These are phyloP conservation scores for Lachancea quebecensis DNA, from an alignment of 805 yeast genomes.

Conservation along the genomic window DNA sequence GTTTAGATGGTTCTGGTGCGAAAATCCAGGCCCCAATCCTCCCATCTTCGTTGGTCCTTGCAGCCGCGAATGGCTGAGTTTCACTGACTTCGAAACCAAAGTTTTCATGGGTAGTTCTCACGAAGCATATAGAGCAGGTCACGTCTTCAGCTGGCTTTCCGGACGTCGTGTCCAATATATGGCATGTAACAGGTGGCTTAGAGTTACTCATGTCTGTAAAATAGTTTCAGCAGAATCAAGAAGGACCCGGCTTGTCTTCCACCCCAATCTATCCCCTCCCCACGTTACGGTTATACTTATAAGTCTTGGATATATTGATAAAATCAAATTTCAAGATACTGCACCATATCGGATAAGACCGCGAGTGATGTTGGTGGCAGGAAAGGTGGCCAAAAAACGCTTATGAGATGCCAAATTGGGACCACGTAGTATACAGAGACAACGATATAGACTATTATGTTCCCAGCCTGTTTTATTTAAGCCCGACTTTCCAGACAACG, in stretches of 20 bases:
- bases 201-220: no score
- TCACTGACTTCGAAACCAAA: slow-evolving; percentile 9
- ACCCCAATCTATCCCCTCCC: no score
- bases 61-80: slow-evolving; percentile 51
- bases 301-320: not conserved
- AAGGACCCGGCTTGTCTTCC: no score
- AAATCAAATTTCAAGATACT: not conserved
- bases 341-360: slow-evolving; percentile 7
- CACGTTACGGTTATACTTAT: no score
- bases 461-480: slow-evolving; percentile 32
- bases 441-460: slow-evolving; percentile 29
- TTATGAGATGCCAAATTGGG: slow-evolving; percentile 12
- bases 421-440: slow-evolving; percentile 16
- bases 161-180: slow-evolving; percentile 72
- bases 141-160: slow-evolving; percentile 82
- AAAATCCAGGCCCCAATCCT: slow-evolving; percentile 63
- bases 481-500: slow-evolving; percentile 25
- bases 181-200: slow-evolving; percentile 71
- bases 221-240: no score
- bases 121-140: slow-evolving; percentile 49
- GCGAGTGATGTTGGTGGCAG: not conserved
- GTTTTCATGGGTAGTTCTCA: slow-evolving; percentile 13
- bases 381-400: not conserved
- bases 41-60: slow-evolving; percentile 74
- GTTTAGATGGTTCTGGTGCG: slow-evolving; percentile 30